Conservation (phyloP, 805 yeast species). For the Lipomyces yamanashiensis region DNA sequence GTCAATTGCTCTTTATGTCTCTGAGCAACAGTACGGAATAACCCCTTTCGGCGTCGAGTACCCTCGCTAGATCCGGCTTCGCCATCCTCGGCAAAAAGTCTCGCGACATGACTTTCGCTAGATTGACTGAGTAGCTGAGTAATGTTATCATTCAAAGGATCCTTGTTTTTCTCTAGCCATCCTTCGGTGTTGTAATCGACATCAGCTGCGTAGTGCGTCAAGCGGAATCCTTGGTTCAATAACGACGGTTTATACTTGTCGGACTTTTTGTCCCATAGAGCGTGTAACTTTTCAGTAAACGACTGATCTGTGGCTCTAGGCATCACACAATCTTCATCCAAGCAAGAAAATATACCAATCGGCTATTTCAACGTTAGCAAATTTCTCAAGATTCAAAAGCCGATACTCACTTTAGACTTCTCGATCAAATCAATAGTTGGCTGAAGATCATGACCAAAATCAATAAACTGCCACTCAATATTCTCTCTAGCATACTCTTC, state of each 20-base stretch:
- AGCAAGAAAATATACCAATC: slow-evolving; percentile 80
- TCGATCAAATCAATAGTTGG: slow-evolving; percentile 94
- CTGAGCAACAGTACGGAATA: slow-evolving; percentile 80
- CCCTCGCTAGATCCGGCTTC: slow-evolving; percentile 37
- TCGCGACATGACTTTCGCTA: slow-evolving; percentile 57
- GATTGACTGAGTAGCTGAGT: slow-evolving; percentile 65
- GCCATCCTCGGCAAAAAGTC: slow-evolving; percentile 53
- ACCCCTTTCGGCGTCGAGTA: slow-evolving; percentile 45
- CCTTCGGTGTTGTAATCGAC: slow-evolving; percentile 93
- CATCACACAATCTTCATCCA: slow-evolving; percentile 94
- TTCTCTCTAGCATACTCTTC: slow-evolving; percentile 94
- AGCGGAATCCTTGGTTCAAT: slow-evolving; percentile 73
- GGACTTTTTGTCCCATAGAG: slow-evolving; percentile 61
- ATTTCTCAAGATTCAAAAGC: not conserved
- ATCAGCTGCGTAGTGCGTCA: slow-evolving; percentile 93
- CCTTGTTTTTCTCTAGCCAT: slow-evolving; percentile 94
- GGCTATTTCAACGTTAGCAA: slow-evolving; percentile 46
- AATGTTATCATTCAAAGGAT: slow-evolving; percentile 82
- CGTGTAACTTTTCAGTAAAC: slow-evolving; percentile 76
- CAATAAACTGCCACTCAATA: slow-evolving; percentile 91
- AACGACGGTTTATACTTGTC: slow-evolving; percentile 73
- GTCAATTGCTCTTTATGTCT: slow-evolving; percentile 85
- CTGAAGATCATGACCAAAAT: slow-evolving; percentile 92
- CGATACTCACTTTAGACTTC: slow-evolving; percentile 48
- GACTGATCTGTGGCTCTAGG: slow-evolving; percentile 86